phyloP scores from a whole-genome alignment of 306 rosid species.

The Heteromeles arbutifolia region DNA sequence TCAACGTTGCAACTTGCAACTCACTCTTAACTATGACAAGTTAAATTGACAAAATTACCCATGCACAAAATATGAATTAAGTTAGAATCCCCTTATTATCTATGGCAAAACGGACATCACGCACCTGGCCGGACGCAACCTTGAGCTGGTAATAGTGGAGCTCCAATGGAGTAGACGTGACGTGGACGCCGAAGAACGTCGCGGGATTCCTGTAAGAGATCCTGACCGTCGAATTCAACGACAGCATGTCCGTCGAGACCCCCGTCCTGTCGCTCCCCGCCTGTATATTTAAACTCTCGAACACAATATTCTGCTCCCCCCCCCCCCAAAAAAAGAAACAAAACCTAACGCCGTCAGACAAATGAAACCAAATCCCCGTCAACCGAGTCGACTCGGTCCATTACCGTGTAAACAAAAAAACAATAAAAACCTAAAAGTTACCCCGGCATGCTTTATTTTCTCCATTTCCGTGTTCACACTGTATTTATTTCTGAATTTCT shows the following conservation, averaged over 20 bases:
- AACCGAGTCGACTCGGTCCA: background rate
- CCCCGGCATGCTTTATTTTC: background rate
- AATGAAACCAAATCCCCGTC: background rate
- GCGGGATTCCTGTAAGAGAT: conserved; percentile 61
- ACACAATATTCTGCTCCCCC: conserved; percentile 55
- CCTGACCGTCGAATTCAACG: conserved; percentile 82
- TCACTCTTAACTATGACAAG: background rate
- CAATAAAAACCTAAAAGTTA: background rate
- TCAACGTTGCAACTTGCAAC: background rate
- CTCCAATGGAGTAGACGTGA: conserved; percentile 59
- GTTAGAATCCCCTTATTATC: background rate
- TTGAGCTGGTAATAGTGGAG: conserved; percentile 62
- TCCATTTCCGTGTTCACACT: background rate
- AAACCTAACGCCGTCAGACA: background rate
- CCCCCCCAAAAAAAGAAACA: background rate
- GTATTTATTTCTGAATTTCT: too few species aligned
- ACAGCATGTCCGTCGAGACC: conserved; percentile 73
- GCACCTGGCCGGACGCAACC: conserved; percentile 76
- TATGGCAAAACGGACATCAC: background rate
- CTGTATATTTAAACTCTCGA: conserved; percentile 62
- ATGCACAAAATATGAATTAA: background rate
- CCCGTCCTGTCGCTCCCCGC: conserved; percentile 74
- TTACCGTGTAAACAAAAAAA: background rate
- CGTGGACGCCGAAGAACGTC: conserved; percentile 87
- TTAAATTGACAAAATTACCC: conserved; percentile 4